Base-by-base conservation (phyloP, 495 filamentous ascomycete species). In the Pseudevernia furfuracea region DNA sequence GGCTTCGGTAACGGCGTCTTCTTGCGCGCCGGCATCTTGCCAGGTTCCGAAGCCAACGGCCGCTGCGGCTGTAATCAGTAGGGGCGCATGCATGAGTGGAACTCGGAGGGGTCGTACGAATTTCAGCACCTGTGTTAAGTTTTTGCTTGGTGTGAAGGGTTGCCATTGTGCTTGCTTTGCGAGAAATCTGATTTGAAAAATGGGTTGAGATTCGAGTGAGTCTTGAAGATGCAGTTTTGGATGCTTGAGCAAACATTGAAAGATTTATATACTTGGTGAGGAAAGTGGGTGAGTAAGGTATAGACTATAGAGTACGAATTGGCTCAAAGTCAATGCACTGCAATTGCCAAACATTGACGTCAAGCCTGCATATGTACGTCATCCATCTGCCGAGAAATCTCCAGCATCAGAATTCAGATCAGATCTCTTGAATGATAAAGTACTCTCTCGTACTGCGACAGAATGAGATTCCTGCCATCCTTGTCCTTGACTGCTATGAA, bases 91-190 rank as follows among this genome's bases (percentile, higher is more conserved):
- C 8, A 53, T 56, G 43, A 17, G 49, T 10, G 19, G n/a, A 25
- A 58, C 1, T 2, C 43, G 43, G 28, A 15, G 15, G n/a, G 9
- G 46, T 23, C 67, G 52, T 62, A 69, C 67, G 80, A 38, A 83
- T 82, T 15, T 78, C 63, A 15, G 80, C 78, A 21, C 80, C 79
- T 30, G 78, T 83, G 67, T 83, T 83, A 34, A 81, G 72, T 59
- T 77, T 75, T 63, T 75, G 74, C 58, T 68, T 74, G 21, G 79
- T 80, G 53, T 71, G 59, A 1, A 64, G 70, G n/a, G 66, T 69
- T 48, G 70, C 62, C 70, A 69, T 69, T 59, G 70, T 69, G 46
- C 59, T 63, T 44, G 48, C 36, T 52, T 68, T 59, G 34, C 61
- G 61, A 34, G 38, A 28, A 4, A 68, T 1, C 37, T 71, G 70